These are phyloP conservation scores for Aristolochia fimbriata DNA, from an alignment of 164 flowering plant genomes.

Conservation along the genomic window DNA sequence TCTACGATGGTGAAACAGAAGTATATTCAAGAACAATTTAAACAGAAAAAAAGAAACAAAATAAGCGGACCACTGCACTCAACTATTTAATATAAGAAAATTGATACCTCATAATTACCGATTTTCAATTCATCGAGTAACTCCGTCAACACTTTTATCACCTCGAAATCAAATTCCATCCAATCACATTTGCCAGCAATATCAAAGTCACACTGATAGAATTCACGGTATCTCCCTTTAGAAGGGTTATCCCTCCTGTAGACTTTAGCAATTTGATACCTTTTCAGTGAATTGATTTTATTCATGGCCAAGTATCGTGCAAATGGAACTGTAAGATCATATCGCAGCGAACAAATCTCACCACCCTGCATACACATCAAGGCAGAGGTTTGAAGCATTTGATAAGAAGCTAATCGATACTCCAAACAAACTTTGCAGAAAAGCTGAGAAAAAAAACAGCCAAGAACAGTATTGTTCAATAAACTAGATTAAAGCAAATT, in stretches of 20 bases:
- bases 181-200: conserved; percentile 78
- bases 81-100: not conserved
- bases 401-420: no score
- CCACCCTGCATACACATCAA: conserved; percentile 63
- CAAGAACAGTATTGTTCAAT: no score
- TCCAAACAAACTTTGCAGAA: no score
- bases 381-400: not conserved
- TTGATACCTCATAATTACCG: conserved; percentile 81
- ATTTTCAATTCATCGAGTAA: conserved; percentile 76
- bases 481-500: no score
- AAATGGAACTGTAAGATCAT: conserved; percentile 96
- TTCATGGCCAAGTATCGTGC: conserved; percentile 91
- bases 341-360: conserved; percentile 86
- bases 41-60: not conserved
- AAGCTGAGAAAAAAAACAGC: no score
- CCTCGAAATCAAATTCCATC: conserved; percentile 90
- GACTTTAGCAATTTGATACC: conserved; percentile 92
- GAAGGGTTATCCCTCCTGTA: conserved; percentile 93
- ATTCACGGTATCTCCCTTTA: conserved; percentile 91
- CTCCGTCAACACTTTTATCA: conserved; percentile 75
- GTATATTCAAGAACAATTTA: not conserved
- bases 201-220: conserved; percentile 96
- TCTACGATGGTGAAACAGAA: conserved; percentile 28
- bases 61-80: not conserved
- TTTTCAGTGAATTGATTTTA: conserved; percentile 65